Percentiles rank a stretch among this genome's conserved stretches.
These are phyloP conservation scores for Clavispora santaluciae DNA, from an alignment of 805 yeast species.

Conservation along the genomic window DNA sequence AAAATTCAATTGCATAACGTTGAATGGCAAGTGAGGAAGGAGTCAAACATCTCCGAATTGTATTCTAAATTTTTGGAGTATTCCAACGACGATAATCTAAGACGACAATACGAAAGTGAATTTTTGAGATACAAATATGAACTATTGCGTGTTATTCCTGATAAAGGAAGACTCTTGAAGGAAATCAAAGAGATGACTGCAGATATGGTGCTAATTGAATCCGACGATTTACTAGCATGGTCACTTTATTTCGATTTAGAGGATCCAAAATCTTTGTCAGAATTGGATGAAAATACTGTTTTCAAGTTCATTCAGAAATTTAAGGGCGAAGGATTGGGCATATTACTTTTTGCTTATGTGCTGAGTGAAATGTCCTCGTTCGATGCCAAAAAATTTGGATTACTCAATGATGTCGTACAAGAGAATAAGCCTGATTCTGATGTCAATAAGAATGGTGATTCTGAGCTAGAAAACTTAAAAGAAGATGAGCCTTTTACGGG, in stretches of 20 bases:
- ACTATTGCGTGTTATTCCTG: constrained; percentile 53
- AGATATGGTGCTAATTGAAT: constrained; percentile 68
- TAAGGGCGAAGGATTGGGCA: constrained; percentile 57
- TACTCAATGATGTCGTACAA: constrained; percentile 2
- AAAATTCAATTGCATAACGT: constrained; percentile 31
- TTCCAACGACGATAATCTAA: constrained; percentile 52
- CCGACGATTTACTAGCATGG: constrained; percentile 67
- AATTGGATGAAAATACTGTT: constrained; percentile 43
- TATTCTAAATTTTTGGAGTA: constrained; percentile 55
- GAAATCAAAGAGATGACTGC: constrained; percentile 54
- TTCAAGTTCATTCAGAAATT: constrained; percentile 52
- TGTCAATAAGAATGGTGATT: constrained; percentile 5
- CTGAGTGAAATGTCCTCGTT: constrained; percentile 68
- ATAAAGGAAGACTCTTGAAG: constrained; percentile 28
- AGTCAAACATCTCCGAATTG: constrained; percentile 49
- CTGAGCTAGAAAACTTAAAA: constrained; percentile 1
- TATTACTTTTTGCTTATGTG: constrained; percentile 56
- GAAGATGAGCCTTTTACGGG: constrained; percentile 6
- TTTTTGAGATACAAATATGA: constrained; percentile 54
- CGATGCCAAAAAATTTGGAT: constrained; percentile 29
- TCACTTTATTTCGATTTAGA: constrained; percentile 66
- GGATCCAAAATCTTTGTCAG: constrained; percentile 49
- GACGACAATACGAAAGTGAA: constrained; percentile 57
- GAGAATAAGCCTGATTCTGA: constrained; percentile 8
- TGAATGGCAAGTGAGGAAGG: constrained; percentile 44